Evolutionary conservation across 768 basidiomycete species (phyloP), one percentile per base, ranked within the genome.

Genomic region (Phanerochaete carnosa): DNA sequence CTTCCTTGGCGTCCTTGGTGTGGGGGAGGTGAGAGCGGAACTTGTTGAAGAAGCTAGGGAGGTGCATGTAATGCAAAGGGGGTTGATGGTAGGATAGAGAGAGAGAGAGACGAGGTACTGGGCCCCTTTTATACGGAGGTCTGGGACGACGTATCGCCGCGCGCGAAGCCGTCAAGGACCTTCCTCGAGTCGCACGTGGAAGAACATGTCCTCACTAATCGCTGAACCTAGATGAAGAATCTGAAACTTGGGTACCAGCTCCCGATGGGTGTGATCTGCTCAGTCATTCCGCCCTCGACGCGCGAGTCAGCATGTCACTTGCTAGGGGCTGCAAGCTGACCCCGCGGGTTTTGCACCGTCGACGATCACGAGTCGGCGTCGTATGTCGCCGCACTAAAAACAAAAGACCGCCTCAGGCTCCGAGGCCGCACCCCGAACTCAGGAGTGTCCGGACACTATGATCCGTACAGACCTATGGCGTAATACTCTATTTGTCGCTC

Each of bases 221-320:
- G 28, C 54, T n/a, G 22, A 55, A 39, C 35, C 54, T 55, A 29
- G 54, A 15, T 39, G 35, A n/a, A 37, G 25, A 32, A 25, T 15
- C 32, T 35, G 50, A 1, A 11, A 39, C n/a, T 52, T 30, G 2
- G 22, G 22, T 22, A 37, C 54, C 9, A 1, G 19, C 22, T 6
- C 54, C 54, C n/a, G 35, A 43, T 39, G 22, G 23, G 35, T 39
- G 54, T 55, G 54, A 55, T 39, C 54, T 26, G 35, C 47, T 49
- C 28, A 25, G 47, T 49, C 47, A 49, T 3, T 13, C 5, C 28
- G 39, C 47, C 16, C 6, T 39, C 47, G 26, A 25, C 47, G 47
- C 47, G 47, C 47, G 7, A 19, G 6, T 49, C 23, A 49, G 47
- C 47, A 25, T 11, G 47, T 9, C 47, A 46, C 47, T 9, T 9